phyloP scores from a whole-genome alignment of 139 green algal genomes.

The Chlamydomonas sp. region DNA sequence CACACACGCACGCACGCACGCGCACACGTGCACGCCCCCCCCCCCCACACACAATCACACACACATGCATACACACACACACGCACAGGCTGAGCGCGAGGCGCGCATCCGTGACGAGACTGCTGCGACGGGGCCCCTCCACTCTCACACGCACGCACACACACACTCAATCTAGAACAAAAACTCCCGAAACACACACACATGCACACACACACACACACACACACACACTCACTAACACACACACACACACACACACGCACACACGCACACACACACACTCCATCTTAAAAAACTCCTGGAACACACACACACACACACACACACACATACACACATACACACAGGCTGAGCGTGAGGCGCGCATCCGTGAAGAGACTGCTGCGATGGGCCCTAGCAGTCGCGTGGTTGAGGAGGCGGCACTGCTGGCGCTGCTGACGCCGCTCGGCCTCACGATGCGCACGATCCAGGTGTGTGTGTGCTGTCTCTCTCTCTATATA shows the following conservation, averaged over 20 bases:
- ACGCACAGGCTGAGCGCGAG: constrained; percentile 58
- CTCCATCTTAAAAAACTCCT: neutral
- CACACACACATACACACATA: neutral
- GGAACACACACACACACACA: neutral
- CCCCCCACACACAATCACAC: neutral
- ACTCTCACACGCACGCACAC: too few species aligned
- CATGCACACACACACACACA: too few species aligned
- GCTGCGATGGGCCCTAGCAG: constrained; percentile 58
- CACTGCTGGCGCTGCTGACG: constrained; percentile 52
- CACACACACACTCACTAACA: neutral
- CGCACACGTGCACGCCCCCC: neutral
- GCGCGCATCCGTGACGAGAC: constrained; percentile 71
- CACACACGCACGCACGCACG: neutral
- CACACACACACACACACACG: neutral
- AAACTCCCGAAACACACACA: too few species aligned
- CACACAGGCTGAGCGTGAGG: constrained; percentile 60
- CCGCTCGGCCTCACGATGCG: constrained; percentile 59
- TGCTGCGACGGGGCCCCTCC: too few species aligned
- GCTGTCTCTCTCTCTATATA: too few species aligned
- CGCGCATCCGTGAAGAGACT: constrained; percentile 71
- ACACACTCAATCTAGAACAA: too few species aligned
- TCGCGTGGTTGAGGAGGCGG: constrained; percentile 51
- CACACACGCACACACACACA: neutral
- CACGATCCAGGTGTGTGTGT: constrained; percentile 53
- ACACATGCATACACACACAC: neutral